These are phyloP conservation scores for Dendrocalamus sinicus DNA, from an alignment of 176 grass and related monocot species.

Conservation along the genomic window DNA sequence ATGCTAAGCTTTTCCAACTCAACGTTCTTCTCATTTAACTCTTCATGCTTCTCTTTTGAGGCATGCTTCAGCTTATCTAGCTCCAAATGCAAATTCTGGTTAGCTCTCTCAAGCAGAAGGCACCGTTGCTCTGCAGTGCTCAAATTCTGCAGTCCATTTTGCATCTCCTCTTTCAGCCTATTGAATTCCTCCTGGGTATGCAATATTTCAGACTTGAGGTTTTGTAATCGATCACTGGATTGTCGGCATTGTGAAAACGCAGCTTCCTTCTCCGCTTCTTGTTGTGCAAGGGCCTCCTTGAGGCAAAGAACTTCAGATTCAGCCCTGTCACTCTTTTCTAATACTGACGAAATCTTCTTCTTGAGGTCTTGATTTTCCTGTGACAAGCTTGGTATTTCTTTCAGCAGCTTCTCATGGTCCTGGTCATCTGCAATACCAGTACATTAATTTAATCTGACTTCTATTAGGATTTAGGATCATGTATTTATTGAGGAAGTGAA, in stretches of 20 bases:
- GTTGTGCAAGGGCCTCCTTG: slow-evolving; percentile 59
- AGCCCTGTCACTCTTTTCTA: slow-evolving; percentile 56
- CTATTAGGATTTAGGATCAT: slow-evolving; percentile 22
- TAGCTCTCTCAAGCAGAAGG: slow-evolving; percentile 65
- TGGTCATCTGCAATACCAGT: slow-evolving; percentile 50
- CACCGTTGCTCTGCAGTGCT: slow-evolving; percentile 60
- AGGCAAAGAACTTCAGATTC: slow-evolving; percentile 66
- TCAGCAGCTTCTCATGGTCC: slow-evolving; percentile 69
- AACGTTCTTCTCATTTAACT: slow-evolving; percentile 65
- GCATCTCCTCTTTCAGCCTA: slow-evolving; percentile 79
- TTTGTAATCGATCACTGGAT: slow-evolving; percentile 62
- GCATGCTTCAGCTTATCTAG: slow-evolving; percentile 69
- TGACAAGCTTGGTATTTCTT: slow-evolving; percentile 79
- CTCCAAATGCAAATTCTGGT: slow-evolving; percentile 63
- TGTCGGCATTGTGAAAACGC: slow-evolving; percentile 66
- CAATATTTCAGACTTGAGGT: slow-evolving; percentile 70
- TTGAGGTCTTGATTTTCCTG: slow-evolving; percentile 93
- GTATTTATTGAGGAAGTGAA: not conserved
- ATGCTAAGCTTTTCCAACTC: slow-evolving; percentile 79
- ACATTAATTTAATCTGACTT: slow-evolving; percentile 29
- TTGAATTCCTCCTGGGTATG: slow-evolving; percentile 83
- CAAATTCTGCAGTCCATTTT: slow-evolving; percentile 59
- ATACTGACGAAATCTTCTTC: slow-evolving; percentile 62
- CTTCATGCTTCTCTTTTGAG: slow-evolving; percentile 61
- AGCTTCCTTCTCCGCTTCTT: slow-evolving; percentile 69